Base-by-base conservation (phyloP, 768 basidiomycete species). In the Podaxis rugospora region DNA sequence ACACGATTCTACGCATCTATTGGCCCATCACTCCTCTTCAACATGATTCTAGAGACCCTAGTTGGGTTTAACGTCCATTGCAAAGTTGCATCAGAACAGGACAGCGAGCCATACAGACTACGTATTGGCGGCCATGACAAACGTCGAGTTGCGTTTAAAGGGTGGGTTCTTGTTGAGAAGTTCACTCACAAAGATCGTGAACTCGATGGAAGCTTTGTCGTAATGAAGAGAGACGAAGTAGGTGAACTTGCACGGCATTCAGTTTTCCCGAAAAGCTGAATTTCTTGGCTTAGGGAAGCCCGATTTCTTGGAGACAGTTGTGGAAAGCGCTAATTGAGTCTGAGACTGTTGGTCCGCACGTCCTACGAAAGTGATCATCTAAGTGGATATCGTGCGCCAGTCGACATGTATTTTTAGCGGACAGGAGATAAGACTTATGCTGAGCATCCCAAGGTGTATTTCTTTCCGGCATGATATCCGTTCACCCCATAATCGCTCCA, bases 1-100 rank as follows among this genome's bases (percentile, higher is more conserved):
- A 93, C 93, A 0, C 87, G 92, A 0, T 94, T 95, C 78, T 94
- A 92, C 70, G 81, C 88, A 0, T 71, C 79, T 0, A 69, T 87
- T 2, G 76, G 77, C 0, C 89, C 89, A 0, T 71, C 74, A 0
- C 72, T 81, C 3, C 74, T 92, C 46, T 67, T 86, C 42, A 66
- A 72, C 3, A 76, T 87, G 57, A 72, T 93, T 53, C 76, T 83
- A 56, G 81, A 83, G 53, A 80, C 79, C 35, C 75, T 92, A 10
- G 74, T 78, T 39, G 64, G 55, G 0, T 66, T 83, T 0, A 76
- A 75, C 6, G 83, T 86, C 21, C 81, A 82, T 66, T 78, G 77
- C 68, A 86, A 83, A 66, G 56, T 58, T 7, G 66, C 66, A 0
- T 61, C 47, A 9, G 47, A 21, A 21, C 18, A 6, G 21, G 10